Evolutionary conservation across 1,284 basidiomycete genomes (phyloP).

Genomic region (Cutaneotrichosporon dermatis): DNA sequence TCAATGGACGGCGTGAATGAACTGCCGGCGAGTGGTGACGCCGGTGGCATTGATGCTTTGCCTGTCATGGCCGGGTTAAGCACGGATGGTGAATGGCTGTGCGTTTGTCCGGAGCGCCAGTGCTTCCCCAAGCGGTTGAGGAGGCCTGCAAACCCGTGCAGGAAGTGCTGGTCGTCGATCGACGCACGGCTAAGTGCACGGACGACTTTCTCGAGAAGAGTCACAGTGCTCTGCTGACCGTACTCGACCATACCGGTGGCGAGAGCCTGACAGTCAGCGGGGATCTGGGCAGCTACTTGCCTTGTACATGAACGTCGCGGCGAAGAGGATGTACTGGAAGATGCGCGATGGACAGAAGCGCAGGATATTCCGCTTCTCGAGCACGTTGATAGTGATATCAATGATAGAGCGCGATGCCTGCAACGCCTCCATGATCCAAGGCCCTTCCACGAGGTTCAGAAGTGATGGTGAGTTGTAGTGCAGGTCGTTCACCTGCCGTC

Average conservation of each 20-base stretch:
- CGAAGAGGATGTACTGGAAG: constrained; percentile 18
- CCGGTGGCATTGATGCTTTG: not conserved
- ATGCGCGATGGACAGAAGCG: constrained; percentile 11
- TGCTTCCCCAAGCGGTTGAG: constrained; percentile 14
- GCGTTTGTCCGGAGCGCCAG: not conserved
- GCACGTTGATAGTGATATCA: constrained; percentile 11
- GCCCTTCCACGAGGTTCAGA: constrained; percentile 17
- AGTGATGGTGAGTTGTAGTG: constrained; percentile 14
- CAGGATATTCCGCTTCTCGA: constrained; percentile 10
- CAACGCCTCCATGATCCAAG: constrained; percentile 18
- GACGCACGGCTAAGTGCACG: constrained; percentile 7
- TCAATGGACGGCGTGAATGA: not conserved
- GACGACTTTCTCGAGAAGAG: constrained; percentile 8
- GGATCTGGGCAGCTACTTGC: not conserved
- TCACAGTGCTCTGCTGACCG: constrained; percentile 7
- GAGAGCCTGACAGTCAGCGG: constrained; percentile 8
- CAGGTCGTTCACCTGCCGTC: constrained; percentile 6
- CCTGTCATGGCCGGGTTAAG: not conserved
- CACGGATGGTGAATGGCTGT: not conserved
- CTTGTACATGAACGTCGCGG: constrained; percentile 20
- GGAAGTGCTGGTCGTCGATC: constrained; percentile 17
- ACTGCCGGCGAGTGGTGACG: not conserved
- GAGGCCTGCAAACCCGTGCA: constrained; percentile 12
- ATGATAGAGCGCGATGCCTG: constrained; percentile 14
- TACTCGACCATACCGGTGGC: constrained; percentile 17